phyloP scores from a whole-genome alignment of 164 flowering plant genomes.

The Echeveria elegans region DNA sequence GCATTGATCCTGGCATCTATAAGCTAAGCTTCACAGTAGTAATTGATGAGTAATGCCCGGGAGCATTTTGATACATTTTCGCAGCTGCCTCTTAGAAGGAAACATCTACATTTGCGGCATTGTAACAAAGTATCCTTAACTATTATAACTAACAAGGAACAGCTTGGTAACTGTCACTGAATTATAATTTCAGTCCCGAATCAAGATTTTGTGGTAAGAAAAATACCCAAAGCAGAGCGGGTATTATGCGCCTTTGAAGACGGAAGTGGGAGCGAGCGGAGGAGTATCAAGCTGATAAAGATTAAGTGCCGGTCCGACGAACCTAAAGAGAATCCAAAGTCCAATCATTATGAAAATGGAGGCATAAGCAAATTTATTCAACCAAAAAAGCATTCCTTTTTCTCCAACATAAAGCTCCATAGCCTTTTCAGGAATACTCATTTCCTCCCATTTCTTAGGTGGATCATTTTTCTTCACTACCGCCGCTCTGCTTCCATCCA shows the following conservation, averaged over 20 bases:
- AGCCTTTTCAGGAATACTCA: conserved; percentile 67
- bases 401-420: conserved; percentile 70
- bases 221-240: not conserved
- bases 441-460: conserved; percentile 70
- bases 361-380: conserved; percentile 91
- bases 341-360: conserved; percentile 75
- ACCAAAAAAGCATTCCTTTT: conserved; percentile 79
- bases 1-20: no score
- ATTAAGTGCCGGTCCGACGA: conserved; percentile 76
- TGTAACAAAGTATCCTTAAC: no score
- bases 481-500: not conserved
- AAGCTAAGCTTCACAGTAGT: no score
- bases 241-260: conserved; percentile 31
- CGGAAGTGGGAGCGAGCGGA: conserved; percentile 42
- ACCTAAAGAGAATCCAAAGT: conserved; percentile 73
- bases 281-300: conserved; percentile 71
- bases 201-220: no score
- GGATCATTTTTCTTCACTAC: conserved; percentile 11
- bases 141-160: no score
- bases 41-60: no score
- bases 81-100: no score
- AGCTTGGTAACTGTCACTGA: no score
- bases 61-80: no score
- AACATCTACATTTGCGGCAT: no score
- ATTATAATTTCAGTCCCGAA: no score